A percentile compares a stretch with the other conserved stretches of the same genome.
Conservation (phyloP, 805 yeast species). For the Metschnikowia orientalis region DNA sequence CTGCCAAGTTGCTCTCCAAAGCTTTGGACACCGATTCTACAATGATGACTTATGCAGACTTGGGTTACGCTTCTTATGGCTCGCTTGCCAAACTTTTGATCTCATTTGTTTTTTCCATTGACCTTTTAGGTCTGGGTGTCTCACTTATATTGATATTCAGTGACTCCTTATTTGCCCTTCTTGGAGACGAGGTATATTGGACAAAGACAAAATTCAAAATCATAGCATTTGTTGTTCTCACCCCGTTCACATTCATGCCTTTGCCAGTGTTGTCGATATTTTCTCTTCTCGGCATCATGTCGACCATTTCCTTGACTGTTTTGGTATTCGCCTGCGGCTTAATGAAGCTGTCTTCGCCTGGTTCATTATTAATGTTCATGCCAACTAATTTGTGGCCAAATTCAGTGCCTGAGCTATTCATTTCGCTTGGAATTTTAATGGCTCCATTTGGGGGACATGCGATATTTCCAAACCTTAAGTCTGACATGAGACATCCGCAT, state of each 20-base stretch:
- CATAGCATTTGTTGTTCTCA: constrained; percentile 61
- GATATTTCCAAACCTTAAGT: constrained; percentile 66
- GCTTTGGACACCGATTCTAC: constrained; percentile 27
- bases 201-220: constrained; percentile 53
- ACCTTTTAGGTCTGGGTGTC: constrained; percentile 77
- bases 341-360: constrained; percentile 58
- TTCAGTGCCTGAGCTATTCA: constrained; percentile 45
- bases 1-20: constrained; percentile 56
- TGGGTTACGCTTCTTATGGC: constrained; percentile 27
- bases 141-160: constrained; percentile 78
- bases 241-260: constrained; percentile 82
- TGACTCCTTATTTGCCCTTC: constrained; percentile 57
- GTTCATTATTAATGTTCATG: constrained; percentile 64
- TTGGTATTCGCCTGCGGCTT: constrained; percentile 62
- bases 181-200: constrained; percentile 32
- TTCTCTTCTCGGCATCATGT: constrained; percentile 64
- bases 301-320: constrained; percentile 62
- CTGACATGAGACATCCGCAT: constrained; percentile 67
- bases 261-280: constrained; percentile 66
- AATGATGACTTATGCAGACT: constrained; percentile 29
- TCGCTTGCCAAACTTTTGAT: constrained; percentile 67
- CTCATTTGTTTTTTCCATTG: constrained; percentile 70
- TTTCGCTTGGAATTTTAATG: constrained; percentile 63
- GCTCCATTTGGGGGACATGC: constrained; percentile 89
- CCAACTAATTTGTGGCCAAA: constrained; percentile 66